phyloP scores from a whole-genome alignment of 148 eudicot species.

The Rhododendron simsii region DNA sequence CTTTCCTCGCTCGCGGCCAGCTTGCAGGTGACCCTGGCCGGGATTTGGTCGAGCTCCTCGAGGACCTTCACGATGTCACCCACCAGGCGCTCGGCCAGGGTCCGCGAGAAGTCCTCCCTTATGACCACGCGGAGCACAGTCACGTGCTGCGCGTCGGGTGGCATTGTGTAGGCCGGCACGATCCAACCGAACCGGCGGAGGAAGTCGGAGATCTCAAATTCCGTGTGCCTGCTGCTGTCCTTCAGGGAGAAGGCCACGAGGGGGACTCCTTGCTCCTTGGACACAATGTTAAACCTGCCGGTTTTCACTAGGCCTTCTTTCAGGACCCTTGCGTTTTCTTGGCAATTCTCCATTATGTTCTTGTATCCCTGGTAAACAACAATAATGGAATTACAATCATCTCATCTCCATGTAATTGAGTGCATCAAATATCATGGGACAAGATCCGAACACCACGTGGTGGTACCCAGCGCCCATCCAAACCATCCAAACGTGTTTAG shows the following conservation, averaged over 20 bases:
- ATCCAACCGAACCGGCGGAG: slow-evolving; percentile 71
- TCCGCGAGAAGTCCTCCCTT: slow-evolving; percentile 72
- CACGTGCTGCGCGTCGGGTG: slow-evolving; percentile 58
- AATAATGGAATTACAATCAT: background rate
- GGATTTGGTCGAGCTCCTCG: slow-evolving; percentile 50
- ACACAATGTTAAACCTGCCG: slow-evolving; percentile 53
- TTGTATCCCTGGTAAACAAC: slow-evolving; percentile 47
- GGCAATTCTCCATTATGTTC: slow-evolving; percentile 78
- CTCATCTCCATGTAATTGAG: background rate
- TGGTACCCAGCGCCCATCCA: too few species aligned
- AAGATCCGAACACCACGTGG: background rate
- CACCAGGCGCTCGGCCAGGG: slow-evolving; percentile 67
- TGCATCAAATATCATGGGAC: background rate
- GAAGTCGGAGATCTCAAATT: slow-evolving; percentile 62
- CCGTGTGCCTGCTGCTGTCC: slow-evolving; percentile 53
- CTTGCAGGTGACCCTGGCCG: slow-evolving; percentile 49
- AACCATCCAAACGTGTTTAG: too few species aligned
- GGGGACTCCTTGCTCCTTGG: slow-evolving; percentile 68
- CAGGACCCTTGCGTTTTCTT: slow-evolving; percentile 43
- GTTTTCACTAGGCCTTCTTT: slow-evolving; percentile 51
- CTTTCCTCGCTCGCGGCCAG: background rate
- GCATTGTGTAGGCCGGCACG: slow-evolving; percentile 82
- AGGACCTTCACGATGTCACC: slow-evolving; percentile 48
- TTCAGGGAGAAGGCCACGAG: slow-evolving; percentile 72
- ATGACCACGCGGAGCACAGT: slow-evolving; percentile 66